A percentile compares a stretch with the other conserved stretches of the same genome.
Evolutionary conservation across 805 yeast genomes (phyloP).

Genomic region (Candida morakotiae): DNA sequence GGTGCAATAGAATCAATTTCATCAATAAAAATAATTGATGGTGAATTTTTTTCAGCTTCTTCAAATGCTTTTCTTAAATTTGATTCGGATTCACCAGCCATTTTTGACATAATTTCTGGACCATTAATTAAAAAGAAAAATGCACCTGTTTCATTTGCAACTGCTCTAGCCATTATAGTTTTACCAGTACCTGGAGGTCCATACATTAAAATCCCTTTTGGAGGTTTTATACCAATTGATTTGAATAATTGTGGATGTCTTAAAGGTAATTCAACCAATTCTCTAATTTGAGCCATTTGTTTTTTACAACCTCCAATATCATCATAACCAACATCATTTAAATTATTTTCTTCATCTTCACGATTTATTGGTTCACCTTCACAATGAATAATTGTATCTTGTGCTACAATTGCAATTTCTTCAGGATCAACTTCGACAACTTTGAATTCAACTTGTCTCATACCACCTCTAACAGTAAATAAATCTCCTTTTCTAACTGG

Average conservation of each 20-base stretch:
- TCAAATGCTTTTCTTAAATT: conserved; percentile 97
- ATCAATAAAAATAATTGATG: conserved; percentile 95
- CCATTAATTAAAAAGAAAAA: conserved; percentile 97
- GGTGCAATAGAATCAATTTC: conserved; percentile 99
- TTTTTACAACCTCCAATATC: conserved; percentile 99
- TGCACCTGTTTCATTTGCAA: conserved; percentile 98
- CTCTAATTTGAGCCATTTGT: conserved; percentile 99
- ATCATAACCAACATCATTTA: conserved; percentile 97
- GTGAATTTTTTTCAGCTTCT: conserved; percentile 98
- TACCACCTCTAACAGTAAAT: conserved; percentile 95
- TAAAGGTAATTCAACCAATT: conserved; percentile 94
- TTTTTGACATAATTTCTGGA: conserved; percentile 99
- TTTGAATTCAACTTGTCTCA: conserved; percentile 98
- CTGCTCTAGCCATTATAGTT: conserved; percentile 99
- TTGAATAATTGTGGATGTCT: conserved; percentile 98
- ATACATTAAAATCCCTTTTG: conserved; percentile 95
- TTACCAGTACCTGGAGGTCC: conserved; percentile 99
- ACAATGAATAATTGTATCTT: conserved; percentile 95
- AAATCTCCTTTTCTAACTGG: conserved; percentile 98
- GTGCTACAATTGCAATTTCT: conserved; percentile 96
- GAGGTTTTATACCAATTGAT: conserved; percentile 97
- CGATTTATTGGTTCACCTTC: conserved; percentile 99
- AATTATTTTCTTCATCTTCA: conserved; percentile 95
- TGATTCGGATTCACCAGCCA: conserved; percentile 99
- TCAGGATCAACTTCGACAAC: conserved; percentile 98